Base-by-base conservation (phyloP, 2,329 filamentous ascomycete species). In the Xylaria sp. region DNA sequence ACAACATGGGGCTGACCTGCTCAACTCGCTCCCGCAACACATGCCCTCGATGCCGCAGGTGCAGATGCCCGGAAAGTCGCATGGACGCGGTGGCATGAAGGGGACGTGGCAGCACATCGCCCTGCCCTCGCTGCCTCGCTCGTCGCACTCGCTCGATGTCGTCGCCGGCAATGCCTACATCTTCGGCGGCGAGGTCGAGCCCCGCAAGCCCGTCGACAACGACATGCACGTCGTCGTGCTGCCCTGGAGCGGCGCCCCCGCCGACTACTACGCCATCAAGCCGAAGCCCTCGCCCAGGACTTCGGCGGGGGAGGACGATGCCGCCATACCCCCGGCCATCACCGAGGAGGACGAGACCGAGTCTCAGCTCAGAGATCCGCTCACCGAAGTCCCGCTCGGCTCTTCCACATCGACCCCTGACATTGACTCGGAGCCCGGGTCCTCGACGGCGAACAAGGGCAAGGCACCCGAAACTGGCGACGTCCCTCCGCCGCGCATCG, bases 131-230 rank as follows among this genome's bases (percentile, higher is more conserved):
- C 84, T 94, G 8, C 88, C 89, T 48, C 90, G 92, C 63, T 95
- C 93, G 1, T 94, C 92, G 0, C 93, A 96, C 76, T 87, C 88
- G 2, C 78, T 94, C 73, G 86, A 92, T 52, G 83, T 91, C 50
- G 80, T 91, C 25, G 83, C 82, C 55, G 82, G 85, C 15, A 84
- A 82, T n/a, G 85, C 87, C 54, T 85, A 84, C 79, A 84, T 97
- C 75, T 97, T 94, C 76, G 93, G 94, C 69, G 94, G 93, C 73
- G 93, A 96, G 79, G 80, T 90, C 66, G 59, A 84, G 55, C 86
- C 91, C 2, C 85, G 89, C 57, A 82, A 92, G 76, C 90, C 91
- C 7, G 86, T 91, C 65, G 92, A 94, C 81, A 93, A 93, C 76
- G 85, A 89, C 73, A 86, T 96, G 78, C 90, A 94, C 77, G 82